phyloP scores from a whole-genome alignment of 2,329 filamentous ascomycete species.

The Phyllosticta paracitricarpa region DNA sequence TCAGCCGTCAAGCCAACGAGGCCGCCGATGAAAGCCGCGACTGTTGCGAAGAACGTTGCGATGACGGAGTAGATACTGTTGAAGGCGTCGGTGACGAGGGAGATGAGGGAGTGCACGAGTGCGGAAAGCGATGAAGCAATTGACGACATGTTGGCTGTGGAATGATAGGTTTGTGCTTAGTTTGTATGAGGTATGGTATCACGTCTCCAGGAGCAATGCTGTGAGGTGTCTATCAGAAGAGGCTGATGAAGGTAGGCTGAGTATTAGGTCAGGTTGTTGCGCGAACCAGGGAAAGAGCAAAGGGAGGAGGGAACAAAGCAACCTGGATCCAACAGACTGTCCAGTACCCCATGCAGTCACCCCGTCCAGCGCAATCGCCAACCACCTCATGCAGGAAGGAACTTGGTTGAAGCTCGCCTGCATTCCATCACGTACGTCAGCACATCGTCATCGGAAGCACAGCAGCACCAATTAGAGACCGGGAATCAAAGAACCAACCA shows the following conservation, averaged over 20 bases:
- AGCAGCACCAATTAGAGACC: not conserved
- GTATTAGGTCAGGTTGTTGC: no score
- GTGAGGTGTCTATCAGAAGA: not conserved
- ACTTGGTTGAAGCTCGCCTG: no score
- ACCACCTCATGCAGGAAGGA: not conserved
- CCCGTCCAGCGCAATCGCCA: not conserved
- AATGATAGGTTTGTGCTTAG: not conserved
- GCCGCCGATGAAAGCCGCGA: not conserved
- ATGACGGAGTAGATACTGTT: constrained; percentile 3
- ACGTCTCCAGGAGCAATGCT: not conserved
- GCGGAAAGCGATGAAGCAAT: not conserved
- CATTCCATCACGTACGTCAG: not conserved
- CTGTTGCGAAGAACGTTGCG: not conserved
- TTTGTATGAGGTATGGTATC: not conserved
- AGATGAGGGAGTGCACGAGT: constrained; percentile 4
- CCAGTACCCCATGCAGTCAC: no score
- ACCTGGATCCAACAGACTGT: no score
- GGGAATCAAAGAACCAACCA: not conserved
- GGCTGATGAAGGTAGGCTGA: no score
- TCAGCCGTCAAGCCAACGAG: not conserved
- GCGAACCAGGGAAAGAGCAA: no score
- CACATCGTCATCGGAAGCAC: not conserved
- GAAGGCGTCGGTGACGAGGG: constrained; percentile 2
- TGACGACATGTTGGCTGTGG: not conserved
- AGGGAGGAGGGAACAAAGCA: not conserved